Conservation (phyloP, 2,329 filamentous ascomycete species). For the Talaromyces albobiverticillius region DNA sequence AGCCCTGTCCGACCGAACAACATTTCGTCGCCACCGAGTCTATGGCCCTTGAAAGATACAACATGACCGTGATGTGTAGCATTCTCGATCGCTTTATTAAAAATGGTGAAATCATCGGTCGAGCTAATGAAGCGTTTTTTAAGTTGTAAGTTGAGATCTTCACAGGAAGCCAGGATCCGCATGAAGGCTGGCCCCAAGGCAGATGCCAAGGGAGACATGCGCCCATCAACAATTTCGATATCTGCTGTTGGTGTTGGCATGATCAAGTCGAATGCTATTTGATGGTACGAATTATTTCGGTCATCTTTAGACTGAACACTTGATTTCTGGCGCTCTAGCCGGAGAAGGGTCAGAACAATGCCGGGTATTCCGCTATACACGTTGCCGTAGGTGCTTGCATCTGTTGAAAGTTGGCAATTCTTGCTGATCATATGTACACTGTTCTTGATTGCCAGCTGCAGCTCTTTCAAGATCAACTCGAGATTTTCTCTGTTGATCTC, state of each 20-base stretch:
- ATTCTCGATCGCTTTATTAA: slow-evolving; percentile 26
- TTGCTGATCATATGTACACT: slow-evolving; percentile 26
- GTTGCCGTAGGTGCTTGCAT: slow-evolving; percentile 25
- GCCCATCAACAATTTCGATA: slow-evolving; percentile 24
- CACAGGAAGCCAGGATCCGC: slow-evolving; percentile 24
- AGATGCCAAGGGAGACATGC: slow-evolving; percentile 34
- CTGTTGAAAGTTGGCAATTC: slow-evolving; percentile 22
- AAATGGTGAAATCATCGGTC: slow-evolving; percentile 26
- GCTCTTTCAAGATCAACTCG: slow-evolving; percentile 22
- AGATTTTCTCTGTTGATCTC: slow-evolving; percentile 19
- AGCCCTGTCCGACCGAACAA: slow-evolving; percentile 39
- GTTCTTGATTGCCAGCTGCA: slow-evolving; percentile 28
- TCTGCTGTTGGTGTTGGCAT: slow-evolving; percentile 21
- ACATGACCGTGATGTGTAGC: slow-evolving; percentile 29
- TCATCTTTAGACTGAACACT: slow-evolving; percentile 19
- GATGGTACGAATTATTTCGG: slow-evolving; percentile 18
- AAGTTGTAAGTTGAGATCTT: slow-evolving; percentile 9
- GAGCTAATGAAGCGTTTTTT: slow-evolving; percentile 8
- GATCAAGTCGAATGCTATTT: slow-evolving; percentile 28
- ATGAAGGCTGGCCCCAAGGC: slow-evolving; percentile 21
- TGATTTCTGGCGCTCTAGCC: slow-evolving; percentile 34
- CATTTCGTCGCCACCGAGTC: slow-evolving; percentile 37
- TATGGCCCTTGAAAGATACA: slow-evolving; percentile 23
- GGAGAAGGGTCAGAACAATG: slow-evolving; percentile 35
- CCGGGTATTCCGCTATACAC: slow-evolving; percentile 34